phyloP scores from a whole-genome alignment of 345 rosid species.

The Capsella bursapastoris region DNA sequence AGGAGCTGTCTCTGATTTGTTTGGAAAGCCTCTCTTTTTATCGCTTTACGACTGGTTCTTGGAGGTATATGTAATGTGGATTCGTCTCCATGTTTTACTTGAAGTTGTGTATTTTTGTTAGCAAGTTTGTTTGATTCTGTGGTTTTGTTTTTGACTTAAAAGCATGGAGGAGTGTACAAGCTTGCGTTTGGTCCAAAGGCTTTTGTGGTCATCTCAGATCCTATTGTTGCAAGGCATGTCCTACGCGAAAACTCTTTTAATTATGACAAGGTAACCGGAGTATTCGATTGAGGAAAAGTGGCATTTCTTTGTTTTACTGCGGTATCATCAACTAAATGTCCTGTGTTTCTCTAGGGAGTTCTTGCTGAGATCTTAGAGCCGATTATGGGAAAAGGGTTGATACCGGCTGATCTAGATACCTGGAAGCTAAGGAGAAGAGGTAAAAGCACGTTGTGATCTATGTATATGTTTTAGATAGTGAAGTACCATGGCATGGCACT shows the following conservation, averaged over 20 bases:
- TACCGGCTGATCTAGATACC: constrained; percentile 92
- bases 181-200: constrained; percentile 99
- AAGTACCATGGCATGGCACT: background rate
- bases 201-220: constrained; percentile 95
- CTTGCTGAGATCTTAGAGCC: constrained; percentile 98
- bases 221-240: constrained; percentile 80
- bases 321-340: background rate
- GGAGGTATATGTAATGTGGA: constrained; percentile 55
- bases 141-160: constrained; percentile 40
- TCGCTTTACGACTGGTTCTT: constrained; percentile 89
- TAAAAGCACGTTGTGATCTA: constrained; percentile 40
- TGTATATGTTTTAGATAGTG: background rate
- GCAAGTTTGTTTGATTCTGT: constrained; percentile 17
- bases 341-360: constrained; percentile 66
- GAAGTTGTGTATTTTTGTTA: background rate
- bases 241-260: constrained; percentile 90
- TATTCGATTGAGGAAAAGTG: background rate
- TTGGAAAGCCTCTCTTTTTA: constrained; percentile 83
- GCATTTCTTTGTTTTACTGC: background rate
- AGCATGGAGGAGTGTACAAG: constrained; percentile 93
- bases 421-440: constrained; percentile 98
- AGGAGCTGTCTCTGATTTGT: constrained; percentile 93
- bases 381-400: constrained; percentile 97
- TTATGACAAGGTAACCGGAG: constrained; percentile 70
- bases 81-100: constrained; percentile 3